phyloP scores from a whole-genome alignment of 805 yeast species.

The Vanderwaltozyma verrucispora region DNA sequence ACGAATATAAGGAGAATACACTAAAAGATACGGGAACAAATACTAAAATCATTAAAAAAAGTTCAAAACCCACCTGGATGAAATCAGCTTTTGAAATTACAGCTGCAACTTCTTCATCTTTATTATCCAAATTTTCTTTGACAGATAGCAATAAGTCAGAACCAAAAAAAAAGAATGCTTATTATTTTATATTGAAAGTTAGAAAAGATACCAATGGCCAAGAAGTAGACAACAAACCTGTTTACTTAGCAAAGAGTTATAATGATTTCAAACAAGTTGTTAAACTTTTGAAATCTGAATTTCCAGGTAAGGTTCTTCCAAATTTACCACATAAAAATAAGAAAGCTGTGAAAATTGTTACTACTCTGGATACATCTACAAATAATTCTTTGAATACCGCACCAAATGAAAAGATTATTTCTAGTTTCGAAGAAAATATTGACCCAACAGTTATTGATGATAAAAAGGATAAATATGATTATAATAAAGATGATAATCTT shows the following conservation, averaged over 20 bases:
- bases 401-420: slow-evolving; percentile 25
- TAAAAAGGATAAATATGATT: too few relatives aligned
- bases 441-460: too few relatives aligned
- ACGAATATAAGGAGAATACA: background rate
- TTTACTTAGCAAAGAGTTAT: slow-evolving; percentile 51
- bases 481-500: too few relatives aligned
- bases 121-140: slow-evolving; percentile 22
- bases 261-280: slow-evolving; percentile 56
- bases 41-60: slow-evolving; percentile 4
- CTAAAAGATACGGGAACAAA: background rate
- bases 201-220: slow-evolving; percentile 25
- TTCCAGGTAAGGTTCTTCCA: slow-evolving; percentile 62
- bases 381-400: background rate
- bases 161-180: slow-evolving; percentile 11
- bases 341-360: slow-evolving; percentile 1
- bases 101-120: slow-evolving; percentile 10
- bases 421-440: slow-evolving; percentile 2
- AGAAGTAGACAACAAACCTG: slow-evolving; percentile 9
- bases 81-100: slow-evolving; percentile 16
- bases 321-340: slow-evolving; percentile 47
- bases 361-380: background rate
- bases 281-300: slow-evolving; percentile 38
- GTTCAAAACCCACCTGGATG: slow-evolving; percentile 17
- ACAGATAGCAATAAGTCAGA: slow-evolving; percentile 5
- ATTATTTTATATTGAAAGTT: slow-evolving; percentile 41